A percentile compares a stretch with the other conserved stretches of the same genome.
These are phyloP conservation scores for Exophiala bonariae DNA, from an alignment of 2,329 filamentous ascomycete genomes.

Conservation along the genomic window DNA sequence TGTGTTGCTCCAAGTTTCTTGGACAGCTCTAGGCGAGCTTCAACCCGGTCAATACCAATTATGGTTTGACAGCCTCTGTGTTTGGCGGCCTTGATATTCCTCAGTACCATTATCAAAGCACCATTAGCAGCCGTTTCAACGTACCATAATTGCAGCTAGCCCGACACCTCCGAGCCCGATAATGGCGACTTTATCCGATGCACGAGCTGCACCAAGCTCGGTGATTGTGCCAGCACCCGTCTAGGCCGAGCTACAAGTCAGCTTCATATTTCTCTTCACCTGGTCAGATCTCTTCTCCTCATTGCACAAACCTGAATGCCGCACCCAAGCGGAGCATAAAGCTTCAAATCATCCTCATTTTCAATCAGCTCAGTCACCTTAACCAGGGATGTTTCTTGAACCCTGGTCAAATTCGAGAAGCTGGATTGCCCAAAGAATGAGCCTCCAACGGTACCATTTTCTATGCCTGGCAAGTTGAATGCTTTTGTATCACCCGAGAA, in stretches of 20 bases:
- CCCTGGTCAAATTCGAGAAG: slow-evolving; percentile 42
- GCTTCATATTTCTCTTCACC: too few species aligned
- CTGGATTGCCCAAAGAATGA: slow-evolving; percentile 53
- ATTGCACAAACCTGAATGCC: too few species aligned
- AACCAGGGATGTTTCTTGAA: slow-evolving; percentile 40
- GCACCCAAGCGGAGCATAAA: slow-evolving; percentile 48
- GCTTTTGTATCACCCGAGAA: slow-evolving; percentile 28
- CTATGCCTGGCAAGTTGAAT: slow-evolving; percentile 7
- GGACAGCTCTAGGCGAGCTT: slow-evolving; percentile 37
- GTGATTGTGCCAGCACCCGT: slow-evolving; percentile 41
- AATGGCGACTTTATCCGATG: slow-evolving; percentile 40
- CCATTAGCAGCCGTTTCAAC: too few species aligned
- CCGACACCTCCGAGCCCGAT: slow-evolving; percentile 49
- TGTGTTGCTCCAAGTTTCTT: slow-evolving; percentile 41
- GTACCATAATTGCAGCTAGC: slow-evolving; percentile 47
- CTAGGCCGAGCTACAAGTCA: too few species aligned
- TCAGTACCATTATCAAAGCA: too few species aligned
- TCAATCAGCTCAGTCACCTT: slow-evolving; percentile 44
- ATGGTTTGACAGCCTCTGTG: slow-evolving; percentile 39
- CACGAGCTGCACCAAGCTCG: slow-evolving; percentile 37
- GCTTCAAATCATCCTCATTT: slow-evolving; percentile 33
- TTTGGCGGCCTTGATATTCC: too few species aligned
- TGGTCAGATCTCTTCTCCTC: too few species aligned
- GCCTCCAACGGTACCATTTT: slow-evolving; percentile 35
- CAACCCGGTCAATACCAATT: slow-evolving; percentile 39